Percentiles rank a stretch among this genome's conserved stretches.
Conservation (phyloP, 2,329 filamentous ascomycete genomes). For the Escovopsis sp. region DNA sequence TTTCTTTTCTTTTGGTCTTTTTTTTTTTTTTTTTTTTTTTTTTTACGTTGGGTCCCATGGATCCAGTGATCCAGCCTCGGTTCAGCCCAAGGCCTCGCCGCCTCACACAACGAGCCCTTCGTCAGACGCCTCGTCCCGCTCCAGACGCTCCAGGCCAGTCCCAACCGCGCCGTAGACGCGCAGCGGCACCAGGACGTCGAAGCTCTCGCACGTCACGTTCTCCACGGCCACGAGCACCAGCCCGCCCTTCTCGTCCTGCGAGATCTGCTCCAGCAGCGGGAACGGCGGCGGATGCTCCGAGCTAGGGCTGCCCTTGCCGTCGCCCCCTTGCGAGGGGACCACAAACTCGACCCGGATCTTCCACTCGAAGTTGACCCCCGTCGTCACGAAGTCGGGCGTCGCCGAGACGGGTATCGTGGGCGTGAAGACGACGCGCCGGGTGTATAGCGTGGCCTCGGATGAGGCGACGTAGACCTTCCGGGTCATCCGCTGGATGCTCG, state of each 20-base stretch:
- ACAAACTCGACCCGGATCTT: conserved; percentile 86
- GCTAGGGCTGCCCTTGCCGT: conserved; percentile 7
- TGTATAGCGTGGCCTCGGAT: conserved; percentile 72
- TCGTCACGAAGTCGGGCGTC: conserved; percentile 86
- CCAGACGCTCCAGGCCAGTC: conserved; percentile 39
- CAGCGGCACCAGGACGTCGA: conserved; percentile 76
- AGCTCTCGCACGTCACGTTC: conserved; percentile 70
- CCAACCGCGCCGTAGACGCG: conserved; percentile 59
- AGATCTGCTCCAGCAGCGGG: conserved; percentile 63
- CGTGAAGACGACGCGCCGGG: conserved; percentile 63
- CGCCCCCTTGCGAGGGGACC: conserved; percentile 42
- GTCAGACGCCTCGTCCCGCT: conserved; percentile 38
- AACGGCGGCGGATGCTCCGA: conserved; percentile 13
- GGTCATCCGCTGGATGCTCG: conserved; percentile 77
- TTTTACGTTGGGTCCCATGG: too few species aligned
- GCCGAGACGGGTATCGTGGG: conserved; percentile 71
- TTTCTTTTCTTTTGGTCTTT: too few species aligned
- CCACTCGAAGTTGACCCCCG: conserved; percentile 77
- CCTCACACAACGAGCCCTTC: conserved; percentile 27
- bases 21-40: too few species aligned
- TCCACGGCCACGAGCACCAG: conserved; percentile 63
- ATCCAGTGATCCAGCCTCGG: too few species aligned
- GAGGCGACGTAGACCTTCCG: conserved; percentile 64
- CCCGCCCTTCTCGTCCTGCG: conserved; percentile 62
- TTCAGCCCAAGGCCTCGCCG: background rate